A percentile compares a stretch with the other conserved stretches of the same genome.
These are phyloP conservation scores for Pelagophyceae sp. DNA, from an alignment of 352 stramenopile genomes.

Conservation along the genomic window DNA sequence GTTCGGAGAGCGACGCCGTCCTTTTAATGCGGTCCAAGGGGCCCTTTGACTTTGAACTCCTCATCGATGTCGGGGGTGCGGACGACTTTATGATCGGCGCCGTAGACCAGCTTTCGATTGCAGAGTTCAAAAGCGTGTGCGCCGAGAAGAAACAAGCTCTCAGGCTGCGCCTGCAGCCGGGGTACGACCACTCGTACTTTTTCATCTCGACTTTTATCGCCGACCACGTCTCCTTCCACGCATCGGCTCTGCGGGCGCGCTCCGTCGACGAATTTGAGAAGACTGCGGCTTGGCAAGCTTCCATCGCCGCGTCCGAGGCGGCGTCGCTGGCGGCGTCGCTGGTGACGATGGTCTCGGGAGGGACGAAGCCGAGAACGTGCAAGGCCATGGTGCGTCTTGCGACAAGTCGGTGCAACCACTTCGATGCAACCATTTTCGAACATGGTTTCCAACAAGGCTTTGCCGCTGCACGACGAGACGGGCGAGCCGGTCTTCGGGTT, in stretches of 20 bases:
- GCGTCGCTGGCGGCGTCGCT: too few species aligned
- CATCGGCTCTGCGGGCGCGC: slow-evolving; percentile 57
- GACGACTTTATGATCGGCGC: slow-evolving; percentile 43
- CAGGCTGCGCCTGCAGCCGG: slow-evolving; percentile 60
- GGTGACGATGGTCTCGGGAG: too few species aligned
- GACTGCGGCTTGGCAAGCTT: too few species aligned
- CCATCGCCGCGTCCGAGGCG: too few species aligned
- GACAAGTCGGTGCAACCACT: too few species aligned
- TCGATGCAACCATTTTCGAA: too few species aligned
- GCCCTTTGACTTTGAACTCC: slow-evolving; percentile 38
- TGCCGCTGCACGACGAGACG: too few species aligned
- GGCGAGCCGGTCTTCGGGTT: too few species aligned
- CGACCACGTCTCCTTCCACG: slow-evolving; percentile 87
- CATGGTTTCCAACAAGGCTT: too few species aligned
- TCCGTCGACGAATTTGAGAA: too few species aligned
- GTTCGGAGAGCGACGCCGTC: slow-evolving; percentile 76
- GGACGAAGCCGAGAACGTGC: too few species aligned
- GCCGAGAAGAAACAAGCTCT: slow-evolving; percentile 64
- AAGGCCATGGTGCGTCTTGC: too few species aligned
- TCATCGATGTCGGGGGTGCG: slow-evolving; percentile 42
- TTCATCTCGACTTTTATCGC: slow-evolving; percentile 92
- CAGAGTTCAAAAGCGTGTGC: slow-evolving; percentile 51
- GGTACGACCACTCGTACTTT: slow-evolving; percentile 95
- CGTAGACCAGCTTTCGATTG: slow-evolving; percentile 37
- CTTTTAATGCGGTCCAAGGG: neutral